A percentile compares a stretch with the other conserved stretches of the same genome.
phyloP scores from a whole-genome alignment of 805 yeast species.

The Wickerhamomyces pijperi region DNA sequence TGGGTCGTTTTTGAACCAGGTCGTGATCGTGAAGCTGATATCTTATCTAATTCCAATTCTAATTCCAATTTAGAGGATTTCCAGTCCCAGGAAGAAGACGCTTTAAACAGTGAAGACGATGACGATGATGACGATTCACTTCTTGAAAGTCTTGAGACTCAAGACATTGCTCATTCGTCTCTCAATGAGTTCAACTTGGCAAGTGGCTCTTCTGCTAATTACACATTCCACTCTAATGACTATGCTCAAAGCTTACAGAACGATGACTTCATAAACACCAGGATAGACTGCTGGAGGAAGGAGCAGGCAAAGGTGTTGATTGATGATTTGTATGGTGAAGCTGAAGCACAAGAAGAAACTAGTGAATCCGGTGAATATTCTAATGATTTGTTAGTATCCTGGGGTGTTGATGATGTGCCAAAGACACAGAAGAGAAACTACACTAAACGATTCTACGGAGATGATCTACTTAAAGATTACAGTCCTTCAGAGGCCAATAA shows the following conservation, averaged over 20 bases:
- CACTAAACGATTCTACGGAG: conserved; percentile 18
- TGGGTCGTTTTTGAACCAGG: conserved; percentile 18
- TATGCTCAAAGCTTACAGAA: conserved; percentile 6
- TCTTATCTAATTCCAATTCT: not conserved
- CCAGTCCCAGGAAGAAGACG: too few relatives aligned
- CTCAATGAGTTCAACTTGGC: not conserved
- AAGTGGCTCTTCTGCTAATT: not conserved
- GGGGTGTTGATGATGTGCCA: conserved; percentile 22
- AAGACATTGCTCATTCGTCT: not conserved
- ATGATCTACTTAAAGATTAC: conserved; percentile 13
- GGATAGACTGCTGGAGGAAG: conserved; percentile 19
- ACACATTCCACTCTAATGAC: conserved; percentile 1
- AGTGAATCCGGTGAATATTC: conserved; percentile 3
- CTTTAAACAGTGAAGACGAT: conserved; percentile 10
- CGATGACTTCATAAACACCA: conserved; percentile 13
- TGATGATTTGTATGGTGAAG: conserved; percentile 10
- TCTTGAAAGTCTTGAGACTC: conserved; percentile 15
- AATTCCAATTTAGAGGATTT: too few relatives aligned
- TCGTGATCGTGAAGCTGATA: conserved; percentile 4
- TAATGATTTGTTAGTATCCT: conserved; percentile 19
- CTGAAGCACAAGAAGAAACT: conserved; percentile 1
- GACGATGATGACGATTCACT: conserved; percentile 15
- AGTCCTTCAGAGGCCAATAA: conserved; percentile 14
- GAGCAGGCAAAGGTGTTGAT: conserved; percentile 17
- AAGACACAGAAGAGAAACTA: not conserved